phyloP scores from a whole-genome alignment of 1,284 basidiomycete species.

The Cryptococcus sp. region DNA sequence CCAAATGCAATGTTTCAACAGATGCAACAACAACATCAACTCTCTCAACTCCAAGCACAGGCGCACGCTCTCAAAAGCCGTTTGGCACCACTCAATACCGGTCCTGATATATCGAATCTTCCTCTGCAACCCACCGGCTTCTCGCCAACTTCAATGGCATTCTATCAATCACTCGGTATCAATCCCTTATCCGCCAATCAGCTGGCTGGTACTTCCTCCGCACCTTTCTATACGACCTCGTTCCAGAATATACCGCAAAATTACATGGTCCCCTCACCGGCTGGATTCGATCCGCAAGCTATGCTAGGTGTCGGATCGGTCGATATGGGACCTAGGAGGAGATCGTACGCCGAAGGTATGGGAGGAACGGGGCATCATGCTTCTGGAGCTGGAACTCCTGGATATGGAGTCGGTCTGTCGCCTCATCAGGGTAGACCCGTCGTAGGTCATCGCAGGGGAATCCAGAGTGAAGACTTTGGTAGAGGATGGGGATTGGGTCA shows the following conservation, averaged over 20 bases:
- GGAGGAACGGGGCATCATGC: conserved; percentile 43
- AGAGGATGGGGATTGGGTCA: conserved; percentile 41
- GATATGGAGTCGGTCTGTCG: conserved; percentile 42
- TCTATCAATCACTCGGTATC: conserved; percentile 35
- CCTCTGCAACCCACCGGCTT: conserved; percentile 25
- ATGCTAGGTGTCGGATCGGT: conserved; percentile 11
- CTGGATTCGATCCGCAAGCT: conserved; percentile 11
- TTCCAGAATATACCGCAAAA: conserved; percentile 18
- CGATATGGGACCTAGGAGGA: conserved; percentile 13
- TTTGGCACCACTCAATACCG: conserved; percentile 21
- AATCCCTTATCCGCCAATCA: conserved; percentile 18
- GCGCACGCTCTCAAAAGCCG: conserved; percentile 16
- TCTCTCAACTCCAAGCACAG: conserved; percentile 18
- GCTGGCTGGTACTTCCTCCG: conserved; percentile 23
- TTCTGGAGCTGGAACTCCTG: conserved; percentile 41
- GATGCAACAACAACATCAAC: conserved; percentile 14
- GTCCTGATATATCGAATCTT: conserved; percentile 18
- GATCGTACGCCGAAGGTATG: conserved; percentile 31
- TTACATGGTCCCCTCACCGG: conserved; percentile 8
- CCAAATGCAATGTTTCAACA: conserved; percentile 11
- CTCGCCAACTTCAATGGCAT: conserved; percentile 39
- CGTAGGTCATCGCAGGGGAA: conserved; percentile 35
- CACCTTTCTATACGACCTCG: conserved; percentile 24
- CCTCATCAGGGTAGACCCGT: conserved; percentile 8
- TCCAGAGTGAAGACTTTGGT: conserved; percentile 44